Evolutionary conservation across 139 green algal genomes (phyloP).

Genomic region (Chlamydomonas urium): DNA sequence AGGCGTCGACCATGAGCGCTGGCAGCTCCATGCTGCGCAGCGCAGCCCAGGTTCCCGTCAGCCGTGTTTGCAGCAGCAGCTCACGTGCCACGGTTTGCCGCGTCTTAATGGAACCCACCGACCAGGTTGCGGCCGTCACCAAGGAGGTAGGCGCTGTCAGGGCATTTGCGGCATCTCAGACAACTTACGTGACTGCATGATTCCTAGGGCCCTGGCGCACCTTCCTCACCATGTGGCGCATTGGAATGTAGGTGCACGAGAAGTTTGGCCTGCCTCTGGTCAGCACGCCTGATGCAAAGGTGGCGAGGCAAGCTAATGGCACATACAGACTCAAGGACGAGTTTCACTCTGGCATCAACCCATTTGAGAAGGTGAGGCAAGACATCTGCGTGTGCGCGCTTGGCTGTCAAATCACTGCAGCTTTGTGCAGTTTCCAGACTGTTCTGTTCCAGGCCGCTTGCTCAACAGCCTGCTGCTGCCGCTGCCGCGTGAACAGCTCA

Average conservation of each 20-base stretch:
- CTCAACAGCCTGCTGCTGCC: background rate
- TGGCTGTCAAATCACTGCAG: background rate
- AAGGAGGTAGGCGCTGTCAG: background rate
- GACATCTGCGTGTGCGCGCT: background rate
- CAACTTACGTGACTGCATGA: background rate
- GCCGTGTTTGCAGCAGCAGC: too few species aligned
- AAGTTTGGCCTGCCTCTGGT: constrained; percentile 11
- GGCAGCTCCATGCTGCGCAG: too few species aligned
- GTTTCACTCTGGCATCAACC: constrained; percentile 1
- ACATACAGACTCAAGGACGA: constrained; percentile 12
- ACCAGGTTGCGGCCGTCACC: background rate
- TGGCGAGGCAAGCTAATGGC: background rate
- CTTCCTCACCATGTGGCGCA: background rate
- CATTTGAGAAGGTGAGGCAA: constrained; percentile 18
- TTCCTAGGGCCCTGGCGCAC: background rate
- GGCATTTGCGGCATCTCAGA: background rate
- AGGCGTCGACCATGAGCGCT: too few species aligned
- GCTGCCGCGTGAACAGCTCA: constrained; percentile 3
- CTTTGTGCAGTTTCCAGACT: background rate
- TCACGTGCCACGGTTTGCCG: too few species aligned
- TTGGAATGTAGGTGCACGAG: constrained; percentile 2
- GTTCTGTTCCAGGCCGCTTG: background rate
- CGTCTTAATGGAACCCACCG: too few species aligned
- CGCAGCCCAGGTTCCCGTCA: too few species aligned
- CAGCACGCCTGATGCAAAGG: background rate